Base-by-base conservation (phyloP, 148 eudicot genomes). In the Spergularia bocconei region DNA sequence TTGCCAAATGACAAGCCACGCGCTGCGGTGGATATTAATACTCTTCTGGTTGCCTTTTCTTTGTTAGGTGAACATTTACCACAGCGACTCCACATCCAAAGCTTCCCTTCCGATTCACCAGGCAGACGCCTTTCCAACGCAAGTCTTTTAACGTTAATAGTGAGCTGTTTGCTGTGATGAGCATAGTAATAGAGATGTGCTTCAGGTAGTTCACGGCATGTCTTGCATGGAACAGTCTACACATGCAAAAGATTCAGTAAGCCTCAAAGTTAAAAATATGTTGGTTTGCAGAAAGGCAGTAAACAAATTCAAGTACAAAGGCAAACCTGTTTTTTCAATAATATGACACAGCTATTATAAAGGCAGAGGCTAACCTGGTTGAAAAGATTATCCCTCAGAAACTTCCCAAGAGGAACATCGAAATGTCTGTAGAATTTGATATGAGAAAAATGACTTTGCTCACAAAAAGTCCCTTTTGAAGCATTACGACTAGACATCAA, bases 21-120 rank as follows among this genome's bases (percentile, higher is more conserved):
- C 39, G 98, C 96, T 78, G 87, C 91, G 74, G 75, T 79, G 14
- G 97, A 95, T 72, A 95, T 73, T 77, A 95, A 78, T 51, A 92
- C 96, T 78, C 97, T 86, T 85, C 92, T 95, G 21, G 98, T 90
- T 50, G 88, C 82, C 81, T 82, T 87, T 48, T 80, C 77, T 78
- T 74, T 77, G 69, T 88, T 62, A 64, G 84, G 87, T 71, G 82
- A 84, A 79, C 97, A 92, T 82, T 85, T 84, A 78, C 93, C 92
- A 89, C 98, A 95, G 65, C 91, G 88, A 85, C 96, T 88, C 98
- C 98, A 94, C 98, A 94, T 94, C 98, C 98, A 94, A 83, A 90
- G 85, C 84, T 88, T 91, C 75, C 91, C 91, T 66, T 86, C 93
- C 41, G 79, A 44, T 85, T 86, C 86, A 59, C 96, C 91, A n/a